Conservation (phyloP, 192 early-diverging fungal genomes). For the Coemansia sp. region DNA sequence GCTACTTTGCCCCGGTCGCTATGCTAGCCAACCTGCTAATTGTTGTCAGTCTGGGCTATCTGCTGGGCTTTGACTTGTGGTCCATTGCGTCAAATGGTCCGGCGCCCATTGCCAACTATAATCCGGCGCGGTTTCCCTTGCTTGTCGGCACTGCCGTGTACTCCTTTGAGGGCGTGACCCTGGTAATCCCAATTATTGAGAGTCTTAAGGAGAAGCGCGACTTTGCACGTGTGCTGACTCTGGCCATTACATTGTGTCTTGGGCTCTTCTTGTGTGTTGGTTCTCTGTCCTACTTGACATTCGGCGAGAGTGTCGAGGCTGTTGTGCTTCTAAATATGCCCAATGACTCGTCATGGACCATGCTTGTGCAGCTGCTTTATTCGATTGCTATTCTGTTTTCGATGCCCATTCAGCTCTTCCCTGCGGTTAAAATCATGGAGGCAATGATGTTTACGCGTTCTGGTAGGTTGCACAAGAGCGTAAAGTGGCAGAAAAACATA, state of each 20-base stretch:
- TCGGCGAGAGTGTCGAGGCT: slow-evolving; percentile 83
- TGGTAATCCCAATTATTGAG: slow-evolving; percentile 70
- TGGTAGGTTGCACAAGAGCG: slow-evolving; percentile 67
- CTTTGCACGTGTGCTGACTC: slow-evolving; percentile 76
- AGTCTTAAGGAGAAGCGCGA: slow-evolving; percentile 82
- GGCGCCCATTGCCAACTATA: slow-evolving; percentile 69
- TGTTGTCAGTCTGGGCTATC: slow-evolving; percentile 77
- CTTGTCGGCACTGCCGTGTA: slow-evolving; percentile 96
- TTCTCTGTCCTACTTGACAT: slow-evolving; percentile 80
- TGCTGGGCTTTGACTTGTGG: slow-evolving; percentile 78
- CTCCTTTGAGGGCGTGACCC: slow-evolving; percentile 86
- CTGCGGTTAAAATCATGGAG: slow-evolving; percentile 91
- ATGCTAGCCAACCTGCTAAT: slow-evolving; percentile 93
- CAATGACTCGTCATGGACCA: slow-evolving; percentile 60
- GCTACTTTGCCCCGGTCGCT: slow-evolving; percentile 82
- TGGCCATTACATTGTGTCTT: slow-evolving; percentile 73
- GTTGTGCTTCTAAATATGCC: slow-evolving; percentile 90
- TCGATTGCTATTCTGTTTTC: slow-evolving; percentile 93
- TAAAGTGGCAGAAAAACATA: slow-evolving; percentile 88
- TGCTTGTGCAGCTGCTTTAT: slow-evolving; percentile 78
- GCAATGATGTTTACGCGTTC: slow-evolving; percentile 76
- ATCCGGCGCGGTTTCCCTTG: slow-evolving; percentile 73
- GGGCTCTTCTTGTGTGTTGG: slow-evolving; percentile 82
- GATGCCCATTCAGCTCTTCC: slow-evolving; percentile 91
- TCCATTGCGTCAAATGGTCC: slow-evolving; percentile 50